These are phyloP conservation scores for Extremus antarcticus DNA, from an alignment of 495 filamentous ascomycete genomes.

Conservation along the genomic window DNA sequence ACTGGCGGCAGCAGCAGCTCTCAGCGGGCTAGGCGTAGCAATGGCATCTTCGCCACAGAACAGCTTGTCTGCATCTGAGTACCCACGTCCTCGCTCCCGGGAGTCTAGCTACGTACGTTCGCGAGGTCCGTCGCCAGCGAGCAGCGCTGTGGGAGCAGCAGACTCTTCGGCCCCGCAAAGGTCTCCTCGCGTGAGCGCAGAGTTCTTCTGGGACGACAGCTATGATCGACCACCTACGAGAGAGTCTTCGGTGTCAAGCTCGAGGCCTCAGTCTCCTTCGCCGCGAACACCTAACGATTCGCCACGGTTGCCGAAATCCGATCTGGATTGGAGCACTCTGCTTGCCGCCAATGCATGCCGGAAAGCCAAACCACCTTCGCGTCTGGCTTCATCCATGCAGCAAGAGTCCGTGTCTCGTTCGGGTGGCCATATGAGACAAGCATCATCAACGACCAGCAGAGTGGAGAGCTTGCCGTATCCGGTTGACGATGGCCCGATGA, in stretches of 20 bases:
- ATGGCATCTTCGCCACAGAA: neutral
- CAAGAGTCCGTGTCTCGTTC: slow-evolving; percentile 6
- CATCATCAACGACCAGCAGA: neutral
- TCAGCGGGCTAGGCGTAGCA: neutral
- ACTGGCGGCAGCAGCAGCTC: neutral
- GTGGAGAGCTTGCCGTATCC: slow-evolving; percentile 13
- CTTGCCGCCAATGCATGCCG: slow-evolving; percentile 15
- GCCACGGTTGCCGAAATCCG: slow-evolving; percentile 10
- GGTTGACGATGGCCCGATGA: slow-evolving; percentile 2
- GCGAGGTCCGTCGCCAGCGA: neutral
- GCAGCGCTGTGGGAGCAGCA: neutral
- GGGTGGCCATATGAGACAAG: neutral
- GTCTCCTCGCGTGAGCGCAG: slow-evolving; percentile 4
- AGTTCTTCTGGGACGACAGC: slow-evolving; percentile 1
- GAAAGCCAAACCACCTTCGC: slow-evolving; percentile 13
- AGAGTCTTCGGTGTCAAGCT: slow-evolving; percentile 5
- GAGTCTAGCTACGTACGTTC: neutral
- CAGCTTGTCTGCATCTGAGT: neutral
- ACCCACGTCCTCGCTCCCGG: slow-evolving; percentile 6
- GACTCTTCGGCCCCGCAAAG: neutral
- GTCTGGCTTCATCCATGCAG: slow-evolving; percentile 9
- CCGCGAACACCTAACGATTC: slow-evolving; percentile 7
- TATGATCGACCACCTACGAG: neutral
- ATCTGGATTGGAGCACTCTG: slow-evolving; percentile 18
- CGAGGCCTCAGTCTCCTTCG: slow-evolving; percentile 17